Conservation (phyloP, 179 eudicot species). For the Spergularia azorica region DNA sequence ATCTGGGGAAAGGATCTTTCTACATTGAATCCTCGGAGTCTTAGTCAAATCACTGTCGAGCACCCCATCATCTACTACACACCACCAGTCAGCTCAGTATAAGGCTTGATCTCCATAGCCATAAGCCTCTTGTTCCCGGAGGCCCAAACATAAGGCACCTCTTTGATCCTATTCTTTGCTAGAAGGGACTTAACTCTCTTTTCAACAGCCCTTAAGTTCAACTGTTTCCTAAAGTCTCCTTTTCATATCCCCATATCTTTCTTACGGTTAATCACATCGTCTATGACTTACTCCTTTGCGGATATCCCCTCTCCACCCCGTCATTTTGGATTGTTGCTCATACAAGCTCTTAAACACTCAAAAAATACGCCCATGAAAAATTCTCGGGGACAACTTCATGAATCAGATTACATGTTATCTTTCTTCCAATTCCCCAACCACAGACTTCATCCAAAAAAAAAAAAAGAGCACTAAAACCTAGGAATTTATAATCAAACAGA, state of each 20-base stretch:
- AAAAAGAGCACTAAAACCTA: too few relatives aligned
- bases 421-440: too few relatives aligned
- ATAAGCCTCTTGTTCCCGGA: constrained; percentile 55
- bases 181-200: constrained; percentile 48
- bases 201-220: constrained; percentile 8
- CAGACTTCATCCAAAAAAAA: too few relatives aligned
- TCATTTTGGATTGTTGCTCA: constrained; percentile 43
- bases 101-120: constrained; percentile 67
- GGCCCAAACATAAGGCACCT: constrained; percentile 50
- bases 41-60: constrained; percentile 50
- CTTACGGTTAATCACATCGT: constrained; percentile 44
- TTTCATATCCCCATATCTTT: constrained; percentile 52
- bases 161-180: constrained; percentile 45
- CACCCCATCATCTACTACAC: constrained; percentile 60
- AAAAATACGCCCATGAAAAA: too few relatives aligned
- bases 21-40: constrained; percentile 28
- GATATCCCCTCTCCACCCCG: constrained; percentile 17
- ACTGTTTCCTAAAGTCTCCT: constrained; percentile 42
- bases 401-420: too few relatives aligned
- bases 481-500: too few relatives aligned
- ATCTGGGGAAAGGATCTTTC: constrained; percentile 15
- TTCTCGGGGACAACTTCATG: too few relatives aligned
- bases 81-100: constrained; percentile 69
- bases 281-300: constrained; percentile 36
- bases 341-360: background rate